Evolutionary conservation across 2,329 filamentous ascomycete species (phyloP).

Genomic region (Penicillium expansum): DNA sequence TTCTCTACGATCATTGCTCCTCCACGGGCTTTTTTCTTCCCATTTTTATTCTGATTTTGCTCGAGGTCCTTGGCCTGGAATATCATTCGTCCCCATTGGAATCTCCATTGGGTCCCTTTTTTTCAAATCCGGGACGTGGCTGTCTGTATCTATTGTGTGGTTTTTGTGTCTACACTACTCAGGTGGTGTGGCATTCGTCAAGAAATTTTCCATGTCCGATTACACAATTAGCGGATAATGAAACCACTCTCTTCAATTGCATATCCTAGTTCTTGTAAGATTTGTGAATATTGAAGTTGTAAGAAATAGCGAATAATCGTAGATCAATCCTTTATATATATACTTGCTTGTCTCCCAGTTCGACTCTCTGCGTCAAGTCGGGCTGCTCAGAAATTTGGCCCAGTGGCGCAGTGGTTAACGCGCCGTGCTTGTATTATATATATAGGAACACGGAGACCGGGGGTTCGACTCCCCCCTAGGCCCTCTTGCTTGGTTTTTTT

Average conservation of each 20-base stretch:
- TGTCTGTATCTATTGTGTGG: constrained; percentile 9
- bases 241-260: not conserved
- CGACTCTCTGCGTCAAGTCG: too few species aligned
- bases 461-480: not conserved
- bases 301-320: not conserved
- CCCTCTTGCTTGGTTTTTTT: not conserved
- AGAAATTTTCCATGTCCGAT: not conserved
- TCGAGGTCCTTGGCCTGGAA: not conserved
- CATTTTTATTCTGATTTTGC: constrained; percentile 11
- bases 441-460: not conserved
- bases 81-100: constrained; percentile 7
- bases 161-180: not conserved
- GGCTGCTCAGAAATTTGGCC: not conserved
- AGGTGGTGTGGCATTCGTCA: constrained; percentile 1
- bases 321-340: not conserved
- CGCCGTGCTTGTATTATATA: not conserved
- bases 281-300: not conserved
- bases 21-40: constrained; percentile 15
- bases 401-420: not conserved
- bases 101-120: not conserved
- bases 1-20: constrained; percentile 26
- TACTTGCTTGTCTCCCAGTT: not conserved
- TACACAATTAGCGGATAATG: constrained; percentile 10
- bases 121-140: constrained; percentile 4
- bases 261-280: not conserved